Percentiles rank a stretch among this genome's conserved stretches.
Conservation (phyloP, 176 grass and related monocot genomes). For the Dendrocalamus sinicus region DNA sequence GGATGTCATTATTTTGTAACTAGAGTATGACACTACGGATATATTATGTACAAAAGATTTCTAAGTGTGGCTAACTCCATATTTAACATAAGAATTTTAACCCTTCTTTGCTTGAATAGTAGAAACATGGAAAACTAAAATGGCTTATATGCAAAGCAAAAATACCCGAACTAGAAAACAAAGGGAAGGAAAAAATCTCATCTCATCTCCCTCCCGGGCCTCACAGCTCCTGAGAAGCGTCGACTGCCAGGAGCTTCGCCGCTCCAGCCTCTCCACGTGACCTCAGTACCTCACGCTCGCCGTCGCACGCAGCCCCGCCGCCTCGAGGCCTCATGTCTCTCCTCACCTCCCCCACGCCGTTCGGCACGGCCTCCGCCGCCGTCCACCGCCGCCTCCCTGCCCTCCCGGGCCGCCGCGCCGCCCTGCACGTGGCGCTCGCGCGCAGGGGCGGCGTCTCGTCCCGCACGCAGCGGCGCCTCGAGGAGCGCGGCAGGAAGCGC, state of each 20-base stretch:
- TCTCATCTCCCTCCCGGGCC: slow-evolving; percentile 41
- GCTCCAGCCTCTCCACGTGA: slow-evolving; percentile 41
- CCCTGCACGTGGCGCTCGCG: slow-evolving; percentile 62
- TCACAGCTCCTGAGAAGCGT: neutral
- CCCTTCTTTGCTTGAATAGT: neutral
- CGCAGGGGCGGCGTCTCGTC: slow-evolving; percentile 78
- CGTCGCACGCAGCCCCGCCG: neutral
- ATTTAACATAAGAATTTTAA: neutral
- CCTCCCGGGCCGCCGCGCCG: slow-evolving; percentile 23
- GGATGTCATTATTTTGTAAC: no score
- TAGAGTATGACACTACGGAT: no score
- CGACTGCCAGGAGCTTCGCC: slow-evolving; percentile 28
- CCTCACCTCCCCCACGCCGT: slow-evolving; percentile 46
- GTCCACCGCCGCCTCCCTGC: slow-evolving; percentile 17
- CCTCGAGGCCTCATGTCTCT: slow-evolving; percentile 60
- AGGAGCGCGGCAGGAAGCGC: slow-evolving; percentile 83
- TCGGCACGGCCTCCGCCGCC: slow-evolving; percentile 44
- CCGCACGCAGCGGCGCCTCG: slow-evolving; percentile 78
- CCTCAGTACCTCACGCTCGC: neutral
- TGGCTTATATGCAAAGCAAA: neutral
- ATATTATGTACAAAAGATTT: neutral
- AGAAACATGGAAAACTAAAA: neutral
- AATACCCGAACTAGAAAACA: neutral
- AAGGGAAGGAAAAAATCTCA: slow-evolving; percentile 32
- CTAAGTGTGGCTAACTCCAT: neutral